Evolutionary conservation across 1,284 basidiomycete species (phyloP), one percentile per base, ranked within the genome.

Genomic region (Cryptococcus hybrid): DNA sequence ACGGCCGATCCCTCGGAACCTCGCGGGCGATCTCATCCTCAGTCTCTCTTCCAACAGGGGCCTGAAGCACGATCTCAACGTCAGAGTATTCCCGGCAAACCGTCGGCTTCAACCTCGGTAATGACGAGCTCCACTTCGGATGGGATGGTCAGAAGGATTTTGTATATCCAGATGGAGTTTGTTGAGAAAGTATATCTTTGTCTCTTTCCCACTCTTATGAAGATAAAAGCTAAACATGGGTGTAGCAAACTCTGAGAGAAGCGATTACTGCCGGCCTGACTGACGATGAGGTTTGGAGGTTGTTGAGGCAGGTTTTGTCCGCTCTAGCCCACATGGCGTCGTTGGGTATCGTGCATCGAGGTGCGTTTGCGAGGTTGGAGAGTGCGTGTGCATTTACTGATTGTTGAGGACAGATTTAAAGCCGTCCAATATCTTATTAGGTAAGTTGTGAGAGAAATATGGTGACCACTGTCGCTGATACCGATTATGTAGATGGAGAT

Each of bases 251-350:
- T 0, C 57, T 74, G 3, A 64, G 71, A 7, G 69, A 92, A 85
- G 82, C 88, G 36, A 86, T 95, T 47, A 86, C 86, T 13, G 88
- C 90, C 64, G 89, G 88, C 0, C 78, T 95, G 3, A 81, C 83
- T 0, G 90, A 92, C 74, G 86, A 90, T 47, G 90, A 95, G 62
- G 86, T 87, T 0, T 97, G 94, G 94, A 80, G 89, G 35, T 79
- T 97, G 15, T 90, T 97, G 69, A 86, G 90, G 51, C 92, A 97
- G 77, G 87, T 95, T 53, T 77, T 97, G n/a, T 92, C 96, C 62
- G 94, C 93, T 0, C 81, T 98, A 3, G 88, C 89, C 0, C 91
- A 97, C 67, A 93, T 97, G 84, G 86, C 89, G 12, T 86, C 85
- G 35, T 81, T 91, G 49, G 89, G 90, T 34, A 94, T 98, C 65